Conservation (phyloP, 139 green algal genomes). For the Gonium pectorale region DNA sequence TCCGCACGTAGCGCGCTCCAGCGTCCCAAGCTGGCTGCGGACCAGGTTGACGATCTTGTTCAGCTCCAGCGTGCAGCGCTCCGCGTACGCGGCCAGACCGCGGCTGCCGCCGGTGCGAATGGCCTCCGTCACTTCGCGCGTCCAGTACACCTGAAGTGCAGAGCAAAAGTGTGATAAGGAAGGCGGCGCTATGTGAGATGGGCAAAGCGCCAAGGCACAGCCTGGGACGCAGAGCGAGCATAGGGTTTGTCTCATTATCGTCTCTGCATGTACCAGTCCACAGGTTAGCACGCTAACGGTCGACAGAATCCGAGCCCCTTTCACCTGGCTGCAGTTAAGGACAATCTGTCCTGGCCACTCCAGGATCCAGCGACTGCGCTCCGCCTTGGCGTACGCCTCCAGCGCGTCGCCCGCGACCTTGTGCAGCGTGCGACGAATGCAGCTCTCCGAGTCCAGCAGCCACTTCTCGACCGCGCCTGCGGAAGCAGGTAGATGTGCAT, state of each 20-base stretch:
- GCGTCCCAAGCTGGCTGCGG: conserved; percentile 68
- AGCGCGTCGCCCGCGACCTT: conserved; percentile 69
- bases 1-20: conserved; percentile 75
- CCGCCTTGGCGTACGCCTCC: conserved; percentile 59
- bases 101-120: conserved; percentile 71
- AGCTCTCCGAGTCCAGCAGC: conserved; percentile 70
- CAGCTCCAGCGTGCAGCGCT: conserved; percentile 77
- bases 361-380: conserved; percentile 79
- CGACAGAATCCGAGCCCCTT: no score
- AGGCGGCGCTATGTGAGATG: no score
- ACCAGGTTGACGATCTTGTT: conserved; percentile 79
- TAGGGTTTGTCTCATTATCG: no score
- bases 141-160: conserved; percentile 84
- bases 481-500: background rate
- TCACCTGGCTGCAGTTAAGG: conserved; percentile 80
- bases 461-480: conserved; percentile 69
- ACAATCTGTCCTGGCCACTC: conserved; percentile 82
- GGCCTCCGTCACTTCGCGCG: conserved; percentile 76
- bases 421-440: conserved; percentile 79
- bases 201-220: no score
- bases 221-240: no score
- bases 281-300: no score
- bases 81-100: conserved; percentile 72
- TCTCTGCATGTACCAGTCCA: no score
- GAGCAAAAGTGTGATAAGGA: no score